These are phyloP conservation scores for Punica granatum DNA, from an alignment of 345 rosid species.

Conservation along the genomic window DNA sequence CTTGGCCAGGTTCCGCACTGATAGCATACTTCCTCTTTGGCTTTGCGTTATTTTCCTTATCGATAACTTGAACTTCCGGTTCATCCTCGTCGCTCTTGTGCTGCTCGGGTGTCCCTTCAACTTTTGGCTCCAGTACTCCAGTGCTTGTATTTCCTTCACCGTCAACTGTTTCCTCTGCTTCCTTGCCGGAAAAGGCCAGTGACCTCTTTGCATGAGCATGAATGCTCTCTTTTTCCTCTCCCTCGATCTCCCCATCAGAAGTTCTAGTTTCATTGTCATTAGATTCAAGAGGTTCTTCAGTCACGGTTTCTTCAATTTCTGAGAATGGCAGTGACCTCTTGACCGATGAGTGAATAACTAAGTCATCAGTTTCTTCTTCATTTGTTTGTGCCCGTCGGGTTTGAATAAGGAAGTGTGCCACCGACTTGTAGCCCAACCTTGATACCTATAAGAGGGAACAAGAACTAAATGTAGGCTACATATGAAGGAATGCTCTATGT, in stretches of 20 bases:
- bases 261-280: background rate
- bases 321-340: slow-evolving; percentile 12
- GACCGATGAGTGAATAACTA: slow-evolving; percentile 29
- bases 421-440: slow-evolving; percentile 75
- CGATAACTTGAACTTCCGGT: background rate
- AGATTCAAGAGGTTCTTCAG: background rate
- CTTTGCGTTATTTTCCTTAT: slow-evolving; percentile 7
- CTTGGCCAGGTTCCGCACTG: slow-evolving; percentile 22
- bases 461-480: background rate
- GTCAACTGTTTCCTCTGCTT: slow-evolving; percentile 12
- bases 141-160: background rate
- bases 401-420: slow-evolving; percentile 86
- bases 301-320: background rate
- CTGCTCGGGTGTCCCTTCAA: background rate
- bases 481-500: background rate
- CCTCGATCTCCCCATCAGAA: background rate
- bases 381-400: slow-evolving; percentile 28
- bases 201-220: slow-evolving; percentile 38
- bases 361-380: slow-evolving; percentile 23
- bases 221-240: background rate
- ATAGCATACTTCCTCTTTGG: slow-evolving; percentile 14
- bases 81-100: too few species aligned
- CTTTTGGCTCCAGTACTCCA: background rate
- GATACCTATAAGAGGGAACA: slow-evolving; percentile 34
- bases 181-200: slow-evolving; percentile 36